A percentile compares a stretch with the other conserved stretches of the same genome.
phyloP scores from a whole-genome alignment of 192 early-diverging fungal genomes.

The Coemansia sp. region DNA sequence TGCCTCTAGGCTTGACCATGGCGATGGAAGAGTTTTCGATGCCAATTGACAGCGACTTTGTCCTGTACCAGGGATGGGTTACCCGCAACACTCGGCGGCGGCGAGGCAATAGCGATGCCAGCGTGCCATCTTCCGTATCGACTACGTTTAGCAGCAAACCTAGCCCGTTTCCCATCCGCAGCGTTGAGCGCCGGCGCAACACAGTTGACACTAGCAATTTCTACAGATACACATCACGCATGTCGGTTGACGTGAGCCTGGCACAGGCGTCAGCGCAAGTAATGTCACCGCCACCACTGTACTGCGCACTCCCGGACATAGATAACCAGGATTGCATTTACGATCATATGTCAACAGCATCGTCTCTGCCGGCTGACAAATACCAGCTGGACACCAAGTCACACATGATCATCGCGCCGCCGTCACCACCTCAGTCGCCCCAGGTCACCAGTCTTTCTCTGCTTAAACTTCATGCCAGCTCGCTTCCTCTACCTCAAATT shows the following conservation, averaged over 20 bases:
- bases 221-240: neutral
- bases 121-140: conserved; percentile 15
- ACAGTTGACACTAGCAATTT: conserved; percentile 21
- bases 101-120: conserved; percentile 35
- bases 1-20: conserved; percentile 1
- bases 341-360: conserved; percentile 1
- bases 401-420: neutral
- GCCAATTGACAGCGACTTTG: conserved; percentile 32
- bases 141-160: neutral
- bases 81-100: conserved; percentile 36
- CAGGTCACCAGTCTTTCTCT: neutral
- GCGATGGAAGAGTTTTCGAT: conserved; percentile 20
- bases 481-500: conserved; percentile 10
- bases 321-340: neutral
- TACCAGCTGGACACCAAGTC: neutral
- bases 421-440: conserved; percentile 20
- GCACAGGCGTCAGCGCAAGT: neutral
- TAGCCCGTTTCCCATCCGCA: neutral
- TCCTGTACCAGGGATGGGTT: conserved; percentile 30
- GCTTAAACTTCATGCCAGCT: conserved; percentile 7
- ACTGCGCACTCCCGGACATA: neutral
- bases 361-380: conserved; percentile 1
- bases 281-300: neutral
- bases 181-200: conserved; percentile 30
- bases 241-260: neutral